Conservation (phyloP, 2,329 filamentous ascomycete species). For the Colletotrichum sp. region DNA sequence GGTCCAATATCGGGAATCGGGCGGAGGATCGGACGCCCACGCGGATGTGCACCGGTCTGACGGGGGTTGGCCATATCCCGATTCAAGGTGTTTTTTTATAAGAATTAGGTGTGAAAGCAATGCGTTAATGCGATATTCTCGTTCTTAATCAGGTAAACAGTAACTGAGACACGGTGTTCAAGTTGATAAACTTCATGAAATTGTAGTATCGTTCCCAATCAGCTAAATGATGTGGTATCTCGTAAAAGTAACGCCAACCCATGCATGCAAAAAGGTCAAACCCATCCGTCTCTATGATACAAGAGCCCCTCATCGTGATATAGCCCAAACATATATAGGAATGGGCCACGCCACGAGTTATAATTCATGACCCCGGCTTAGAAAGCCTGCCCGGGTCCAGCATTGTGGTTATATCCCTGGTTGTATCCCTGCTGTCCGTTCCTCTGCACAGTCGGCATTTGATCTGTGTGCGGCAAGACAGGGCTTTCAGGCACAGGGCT, state of each 20-base stretch:
- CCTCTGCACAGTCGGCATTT: not conserved
- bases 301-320: not conserved
- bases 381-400: not conserved
- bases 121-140: too few species aligned
- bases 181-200: not conserved
- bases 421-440: not conserved
- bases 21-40: not conserved
- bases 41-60: not conserved
- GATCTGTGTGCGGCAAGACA: not conserved
- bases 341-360: too few species aligned
- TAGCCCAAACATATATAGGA: not conserved
- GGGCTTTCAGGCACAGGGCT: slow-evolving; percentile 10
- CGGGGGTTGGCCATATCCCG: not conserved
- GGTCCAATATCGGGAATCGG: not conserved
- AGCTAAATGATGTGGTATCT: slow-evolving; percentile 21
- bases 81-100: too few species aligned
- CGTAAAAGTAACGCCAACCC: slow-evolving; percentile 15
- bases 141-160: too few species aligned
- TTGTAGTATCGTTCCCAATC: slow-evolving; percentile 6
- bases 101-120: too few species aligned
- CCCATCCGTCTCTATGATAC: not conserved
- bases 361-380: not conserved
- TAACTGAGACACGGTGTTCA: too few species aligned
- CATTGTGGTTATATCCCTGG: not conserved
- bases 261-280: slow-evolving; percentile 5